Evolutionary conservation across 495 filamentous ascomycete genomes (phyloP), one percentile per base, ranked within the genome.

Genomic region (Staphylotrichum longicolle): DNA sequence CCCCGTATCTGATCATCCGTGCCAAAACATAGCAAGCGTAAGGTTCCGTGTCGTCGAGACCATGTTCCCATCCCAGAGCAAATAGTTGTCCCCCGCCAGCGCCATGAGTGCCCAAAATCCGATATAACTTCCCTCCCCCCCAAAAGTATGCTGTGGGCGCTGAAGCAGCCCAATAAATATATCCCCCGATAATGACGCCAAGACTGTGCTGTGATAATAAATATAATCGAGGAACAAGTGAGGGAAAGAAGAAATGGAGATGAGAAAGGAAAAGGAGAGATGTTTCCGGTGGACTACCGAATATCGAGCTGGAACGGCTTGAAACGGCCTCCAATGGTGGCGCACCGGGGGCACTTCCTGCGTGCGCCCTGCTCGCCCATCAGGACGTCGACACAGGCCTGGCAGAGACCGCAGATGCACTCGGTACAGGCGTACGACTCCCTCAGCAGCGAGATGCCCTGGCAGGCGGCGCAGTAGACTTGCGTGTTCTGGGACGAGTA

Each of bases 371-470:
- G 82, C 67, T 85, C 82, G 50, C 77, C 75, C 75, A 91, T 88
- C 58, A 94, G 82, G 63, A 89, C 85, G 63, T 89, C 85, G 15
- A 96, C 90, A 61, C 92, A 96, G 46, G 89, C 88, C 56, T 84
- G 86, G 68, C 92, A 96, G 51, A 96, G 82, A 3, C 92, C 92
- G 69, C 90, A 94, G 54, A 96, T 96, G 71, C 92, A 96, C 70
- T 96, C 91, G 0, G 91, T 96, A 74, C 92, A 96, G 11, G 92
- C 92, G 69, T 89, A 96, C 37, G 88, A 91, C 60, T 93, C 88
- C 60, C 85, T 86, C 48, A 96, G 73, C 3, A 88, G 73, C 61
- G 86, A 91, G 4, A 88, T 73, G 20, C 86, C 83, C 62, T 88
- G 87, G 70, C 92, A 96, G 15, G 85, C 84, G 0, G 92, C 89